Evolutionary conservation across 75 land plant genomes (phyloP).

Genomic region (Cryptomeria japonica): DNA sequence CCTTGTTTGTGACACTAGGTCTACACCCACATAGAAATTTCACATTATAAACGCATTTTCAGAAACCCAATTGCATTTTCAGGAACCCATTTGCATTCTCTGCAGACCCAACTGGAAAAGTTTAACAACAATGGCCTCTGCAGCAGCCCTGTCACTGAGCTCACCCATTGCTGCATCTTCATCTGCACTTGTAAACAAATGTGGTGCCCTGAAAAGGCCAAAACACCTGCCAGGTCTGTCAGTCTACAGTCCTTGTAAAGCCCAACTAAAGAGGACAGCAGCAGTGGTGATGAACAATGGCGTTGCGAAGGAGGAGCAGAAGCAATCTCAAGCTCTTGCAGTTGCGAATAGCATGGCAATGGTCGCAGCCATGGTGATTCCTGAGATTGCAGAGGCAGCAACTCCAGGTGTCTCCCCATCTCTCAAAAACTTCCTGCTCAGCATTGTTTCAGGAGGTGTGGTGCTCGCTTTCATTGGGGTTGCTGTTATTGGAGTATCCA

Average conservation of each 20-base stretch:
- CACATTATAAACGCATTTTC: not conserved
- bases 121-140: not conserved
- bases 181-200: not conserved
- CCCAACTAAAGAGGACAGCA: not conserved
- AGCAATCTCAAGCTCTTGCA: not conserved
- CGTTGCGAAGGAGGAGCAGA: not conserved
- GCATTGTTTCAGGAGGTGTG: slow-evolving; percentile 76
- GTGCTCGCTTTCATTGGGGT: slow-evolving; percentile 50
- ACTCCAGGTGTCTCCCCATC: slow-evolving; percentile 63
- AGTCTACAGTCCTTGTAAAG: not conserved
- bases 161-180: not conserved
- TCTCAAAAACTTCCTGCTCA: slow-evolving; percentile 80
- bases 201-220: not conserved
- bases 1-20: no score
- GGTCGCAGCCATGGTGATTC: not conserved
- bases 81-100: not conserved
- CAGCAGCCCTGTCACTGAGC: not conserved
- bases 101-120: not conserved
- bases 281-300: not conserved
- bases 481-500: slow-evolving; percentile 74
- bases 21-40: no score
- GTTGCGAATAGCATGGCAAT: not conserved
- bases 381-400: not conserved
- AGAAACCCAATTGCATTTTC: not conserved
- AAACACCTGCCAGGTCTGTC: not conserved